A percentile compares a stretch with the other conserved stretches of the same genome.
phyloP scores from a whole-genome alignment of 2,329 filamentous ascomycete genomes.

The Pseudopyricularia cyperi region DNA sequence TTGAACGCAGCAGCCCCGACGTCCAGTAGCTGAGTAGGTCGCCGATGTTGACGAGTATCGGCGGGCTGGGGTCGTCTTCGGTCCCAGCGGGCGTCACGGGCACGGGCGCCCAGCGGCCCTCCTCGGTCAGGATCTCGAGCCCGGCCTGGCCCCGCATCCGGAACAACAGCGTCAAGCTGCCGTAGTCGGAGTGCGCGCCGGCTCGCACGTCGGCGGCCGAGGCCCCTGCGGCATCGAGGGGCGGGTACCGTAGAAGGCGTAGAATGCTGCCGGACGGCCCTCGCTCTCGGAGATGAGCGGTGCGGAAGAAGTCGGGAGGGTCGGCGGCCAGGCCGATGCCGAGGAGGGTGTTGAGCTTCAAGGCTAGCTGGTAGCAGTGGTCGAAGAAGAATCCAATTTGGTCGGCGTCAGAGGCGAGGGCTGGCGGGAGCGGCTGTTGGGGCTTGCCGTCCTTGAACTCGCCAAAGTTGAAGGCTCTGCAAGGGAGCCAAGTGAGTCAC shows the following conservation, averaged over 20 bases:
- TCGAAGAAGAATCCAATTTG: constrained; percentile 54
- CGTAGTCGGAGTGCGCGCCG: constrained; percentile 86
- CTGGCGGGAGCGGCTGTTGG: constrained; percentile 62
- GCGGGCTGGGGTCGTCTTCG: constrained; percentile 46
- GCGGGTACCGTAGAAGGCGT: constrained; percentile 62
- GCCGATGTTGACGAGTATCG: constrained; percentile 69
- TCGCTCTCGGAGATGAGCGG: constrained; percentile 30
- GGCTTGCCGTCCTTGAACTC: constrained; percentile 57
- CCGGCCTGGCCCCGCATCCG: constrained; percentile 75
- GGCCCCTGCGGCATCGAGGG: constrained; percentile 25
- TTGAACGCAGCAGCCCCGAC: constrained; percentile 71
- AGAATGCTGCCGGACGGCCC: constrained; percentile 46
- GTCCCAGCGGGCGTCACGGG: constrained; percentile 52
- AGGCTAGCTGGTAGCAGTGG: constrained; percentile 61
- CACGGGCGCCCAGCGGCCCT: constrained; percentile 46
- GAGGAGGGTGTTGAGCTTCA: constrained; percentile 61
- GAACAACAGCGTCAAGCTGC: constrained; percentile 63
- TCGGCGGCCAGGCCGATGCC: constrained; percentile 56
- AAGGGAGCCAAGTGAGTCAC: background rate
- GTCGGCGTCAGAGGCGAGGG: constrained; percentile 44
- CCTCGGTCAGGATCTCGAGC: constrained; percentile 61
- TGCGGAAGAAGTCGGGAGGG: constrained; percentile 39
- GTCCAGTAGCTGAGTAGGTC: constrained; percentile 76
- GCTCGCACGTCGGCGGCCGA: constrained; percentile 57
- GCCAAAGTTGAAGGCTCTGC: constrained; percentile 83